Conservation (phyloP, 306 rosid genomes). For the Cyclanthera cordifolia region DNA sequence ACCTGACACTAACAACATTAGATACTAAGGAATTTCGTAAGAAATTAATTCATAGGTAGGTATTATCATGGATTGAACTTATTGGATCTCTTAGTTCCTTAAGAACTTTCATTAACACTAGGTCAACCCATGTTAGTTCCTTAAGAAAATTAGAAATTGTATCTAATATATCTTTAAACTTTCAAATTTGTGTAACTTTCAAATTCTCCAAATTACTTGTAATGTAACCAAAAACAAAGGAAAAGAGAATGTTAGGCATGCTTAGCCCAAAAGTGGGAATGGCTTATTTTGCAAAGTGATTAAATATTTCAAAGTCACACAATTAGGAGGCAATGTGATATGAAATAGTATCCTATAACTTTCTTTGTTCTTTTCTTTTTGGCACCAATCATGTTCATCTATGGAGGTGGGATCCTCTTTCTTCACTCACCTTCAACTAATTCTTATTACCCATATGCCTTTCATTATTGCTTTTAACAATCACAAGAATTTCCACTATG, state of each 20-base stretch:
- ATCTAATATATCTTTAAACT: too few species aligned
- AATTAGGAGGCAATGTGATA: constrained; percentile 8
- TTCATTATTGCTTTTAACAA: constrained; percentile 6
- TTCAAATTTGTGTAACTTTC: neutral
- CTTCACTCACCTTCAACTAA: constrained; percentile 3
- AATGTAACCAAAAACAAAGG: neutral
- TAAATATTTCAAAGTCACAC: neutral
- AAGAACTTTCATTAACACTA: too few species aligned
- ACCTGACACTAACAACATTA: too few species aligned
- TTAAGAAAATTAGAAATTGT: too few species aligned
- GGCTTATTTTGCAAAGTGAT: neutral
- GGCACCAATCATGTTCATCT: constrained; percentile 10
- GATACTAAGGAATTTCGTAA: too few species aligned
- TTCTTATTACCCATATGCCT: neutral
- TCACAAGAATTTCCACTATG: neutral
- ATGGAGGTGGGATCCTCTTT: constrained; percentile 7
- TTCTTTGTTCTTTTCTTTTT: constrained; percentile 11
- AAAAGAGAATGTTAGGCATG: too few species aligned
- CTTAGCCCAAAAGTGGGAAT: neutral
- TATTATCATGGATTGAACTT: too few species aligned
- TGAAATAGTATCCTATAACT: neutral
- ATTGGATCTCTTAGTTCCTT: too few species aligned
- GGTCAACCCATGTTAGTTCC: too few species aligned
- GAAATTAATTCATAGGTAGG: too few species aligned
- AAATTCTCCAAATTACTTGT: too few species aligned